These are phyloP conservation scores for Skeletonema grethae DNA, from an alignment of 108 stramenopile species.

Conservation along the genomic window DNA sequence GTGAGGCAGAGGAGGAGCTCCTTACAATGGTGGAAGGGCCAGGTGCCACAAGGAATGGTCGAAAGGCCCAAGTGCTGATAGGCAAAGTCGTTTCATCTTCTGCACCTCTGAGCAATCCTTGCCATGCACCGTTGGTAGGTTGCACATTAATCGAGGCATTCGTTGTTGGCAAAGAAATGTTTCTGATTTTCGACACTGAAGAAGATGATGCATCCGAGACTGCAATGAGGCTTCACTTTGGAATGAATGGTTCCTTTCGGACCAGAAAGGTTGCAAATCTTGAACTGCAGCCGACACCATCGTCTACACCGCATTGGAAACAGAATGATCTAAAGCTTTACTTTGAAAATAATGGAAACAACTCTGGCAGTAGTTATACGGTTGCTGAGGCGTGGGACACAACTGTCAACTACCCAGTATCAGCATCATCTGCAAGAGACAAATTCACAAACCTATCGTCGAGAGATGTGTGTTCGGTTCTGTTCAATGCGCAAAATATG, in stretches of 20 bases:
- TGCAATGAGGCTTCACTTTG: slow-evolving; percentile 70
- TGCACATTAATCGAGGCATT: slow-evolving; percentile 46
- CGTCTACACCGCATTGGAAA: slow-evolving; percentile 25
- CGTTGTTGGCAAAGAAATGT: slow-evolving; percentile 72
- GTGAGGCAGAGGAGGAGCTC: too few species aligned
- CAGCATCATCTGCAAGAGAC: slow-evolving; percentile 42
- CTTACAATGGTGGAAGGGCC: slow-evolving; percentile 68
- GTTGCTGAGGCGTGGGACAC: slow-evolving; percentile 51
- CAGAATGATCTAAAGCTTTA: slow-evolving; percentile 37
- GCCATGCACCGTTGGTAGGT: slow-evolving; percentile 16
- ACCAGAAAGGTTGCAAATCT: slow-evolving; percentile 15
- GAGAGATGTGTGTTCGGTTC: slow-evolving; percentile 45
- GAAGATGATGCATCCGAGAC: slow-evolving; percentile 12
- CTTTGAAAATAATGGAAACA: slow-evolving; percentile 21
- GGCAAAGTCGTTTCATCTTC: slow-evolving; percentile 19
- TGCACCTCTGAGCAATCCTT: background rate
- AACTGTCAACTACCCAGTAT: slow-evolving; percentile 35
- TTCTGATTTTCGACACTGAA: slow-evolving; percentile 46
- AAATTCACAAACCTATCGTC: slow-evolving; percentile 40
- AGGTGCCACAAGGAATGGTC: slow-evolving; percentile 62
- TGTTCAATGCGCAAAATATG: slow-evolving; percentile 51
- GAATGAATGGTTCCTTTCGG: slow-evolving; percentile 63
- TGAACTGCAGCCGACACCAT: background rate
- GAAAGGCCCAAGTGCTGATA: slow-evolving; percentile 47
- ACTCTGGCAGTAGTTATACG: background rate